Evolutionary conservation across 2,329 filamentous ascomycete genomes (phyloP), one percentile per base, ranked within the genome.

Genomic region (Cyphellophora attinorum): DNA sequence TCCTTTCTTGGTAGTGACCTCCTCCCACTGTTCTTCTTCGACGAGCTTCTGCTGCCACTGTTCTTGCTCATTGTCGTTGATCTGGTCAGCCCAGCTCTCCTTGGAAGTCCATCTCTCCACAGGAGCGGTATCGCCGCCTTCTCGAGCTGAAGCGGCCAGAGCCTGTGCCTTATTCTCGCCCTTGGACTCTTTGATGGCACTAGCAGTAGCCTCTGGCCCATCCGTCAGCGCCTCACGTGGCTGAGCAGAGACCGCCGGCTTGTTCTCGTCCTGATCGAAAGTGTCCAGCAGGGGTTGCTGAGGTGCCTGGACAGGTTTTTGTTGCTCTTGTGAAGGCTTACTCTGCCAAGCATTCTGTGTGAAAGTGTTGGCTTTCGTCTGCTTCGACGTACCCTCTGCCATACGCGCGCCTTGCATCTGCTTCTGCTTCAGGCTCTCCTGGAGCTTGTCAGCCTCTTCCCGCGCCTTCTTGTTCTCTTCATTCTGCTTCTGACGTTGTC

Each of bases 401-500:
- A 86, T 74, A 46, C 89, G 78, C 37, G 86, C 86, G 40, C 73
- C 71, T 43, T 86, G 81, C 45, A 85, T 76, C 65, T 94, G 88
- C 56, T 81, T 79, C 65, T 95, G 86, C 51, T 84, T 68, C 41
- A 83, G 68, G 23, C 66, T 65, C 64, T 85, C 83, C 53, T 88
- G 80, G 52, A 83, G 71, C 53, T 78, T 74, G 63, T 95, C 88
- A 1, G 81, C 76, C 49, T 83, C 81, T 54, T 88, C 80, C 18
- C 82, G 77, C 38, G 74, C 70, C 18, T 70, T 67, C 68, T 85
- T 91, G 51, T 78, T 77, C 38, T 77, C 80, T 61, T 94, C 86
- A 23, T 74, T 78, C 76, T 94, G 95, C 66, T 81, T 77, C 48
- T 80, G 76, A 65, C 94, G 91, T 67, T 95, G 88, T 40, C 86